phyloP scores from a whole-genome alignment of 495 filamentous ascomycete species.

The Eremomyces bilateralis region DNA sequence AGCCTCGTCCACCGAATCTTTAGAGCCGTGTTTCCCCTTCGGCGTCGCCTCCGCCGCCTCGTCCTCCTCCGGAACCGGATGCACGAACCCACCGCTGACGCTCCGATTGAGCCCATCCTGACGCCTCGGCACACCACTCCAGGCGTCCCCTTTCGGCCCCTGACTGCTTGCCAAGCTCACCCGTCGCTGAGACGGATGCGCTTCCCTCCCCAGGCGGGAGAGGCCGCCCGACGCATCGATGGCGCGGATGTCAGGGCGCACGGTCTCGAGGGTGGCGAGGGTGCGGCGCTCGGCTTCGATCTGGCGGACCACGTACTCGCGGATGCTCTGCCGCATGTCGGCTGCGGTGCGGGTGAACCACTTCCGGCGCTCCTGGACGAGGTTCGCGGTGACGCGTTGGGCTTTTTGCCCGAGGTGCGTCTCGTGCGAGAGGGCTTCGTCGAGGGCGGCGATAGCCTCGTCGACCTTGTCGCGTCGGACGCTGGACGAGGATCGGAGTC shows the following conservation, averaged over 20 bases:
- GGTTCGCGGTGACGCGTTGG: slow-evolving; percentile 66
- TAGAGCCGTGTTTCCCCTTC: slow-evolving; percentile 30
- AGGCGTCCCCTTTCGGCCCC: slow-evolving; percentile 87
- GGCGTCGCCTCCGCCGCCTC: slow-evolving; percentile 24
- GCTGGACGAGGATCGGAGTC: slow-evolving; percentile 60
- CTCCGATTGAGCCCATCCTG: slow-evolving; percentile 53
- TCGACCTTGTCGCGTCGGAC: slow-evolving; percentile 89
- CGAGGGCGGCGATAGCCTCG: slow-evolving; percentile 71
- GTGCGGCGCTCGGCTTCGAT: slow-evolving; percentile 91
- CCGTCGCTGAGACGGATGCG: slow-evolving; percentile 54
- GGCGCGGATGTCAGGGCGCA: slow-evolving; percentile 76
- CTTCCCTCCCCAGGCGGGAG: slow-evolving; percentile 67
- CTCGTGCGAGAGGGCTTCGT: slow-evolving; percentile 68
- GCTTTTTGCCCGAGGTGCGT: slow-evolving; percentile 61
- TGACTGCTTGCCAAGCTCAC: slow-evolving; percentile 65
- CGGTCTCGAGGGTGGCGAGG: slow-evolving; percentile 74
- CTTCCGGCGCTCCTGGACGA: slow-evolving; percentile 67
- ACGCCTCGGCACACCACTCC: slow-evolving; percentile 81
- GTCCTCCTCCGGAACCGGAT: slow-evolving; percentile 18
- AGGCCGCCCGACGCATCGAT: slow-evolving; percentile 84
- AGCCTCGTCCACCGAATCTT: slow-evolving; percentile 56
- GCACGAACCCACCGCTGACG: slow-evolving; percentile 46
- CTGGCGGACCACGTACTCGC: slow-evolving; percentile 82
- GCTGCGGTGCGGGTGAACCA: slow-evolving; percentile 78
- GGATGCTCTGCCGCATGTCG: slow-evolving; percentile 57